A percentile compares a stretch with the other conserved stretches of the same genome.
Evolutionary conservation across 495 filamentous ascomycete genomes (phyloP).

Genomic region (Xanthoparmelia taractica): DNA sequence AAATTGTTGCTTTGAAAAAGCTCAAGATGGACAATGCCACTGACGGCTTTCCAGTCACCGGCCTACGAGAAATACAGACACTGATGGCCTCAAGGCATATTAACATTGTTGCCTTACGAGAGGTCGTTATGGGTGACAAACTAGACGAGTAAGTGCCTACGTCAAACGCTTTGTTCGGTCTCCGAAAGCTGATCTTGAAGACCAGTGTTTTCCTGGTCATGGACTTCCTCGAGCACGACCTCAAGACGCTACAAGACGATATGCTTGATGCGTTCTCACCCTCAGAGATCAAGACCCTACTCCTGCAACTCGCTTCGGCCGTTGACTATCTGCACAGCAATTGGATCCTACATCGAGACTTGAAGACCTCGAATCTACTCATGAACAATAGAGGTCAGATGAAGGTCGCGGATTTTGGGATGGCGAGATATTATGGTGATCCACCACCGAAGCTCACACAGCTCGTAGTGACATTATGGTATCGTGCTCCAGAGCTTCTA

Average conservation of each 20-base stretch:
- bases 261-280: constrained; percentile 91
- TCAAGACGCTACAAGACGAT: constrained; percentile 86
- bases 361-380: constrained; percentile 93
- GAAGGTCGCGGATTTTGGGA: constrained; percentile 96
- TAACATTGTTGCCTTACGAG: constrained; percentile 71
- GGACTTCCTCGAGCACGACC: constrained; percentile 97
- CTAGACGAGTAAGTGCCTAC: constrained; percentile 59
- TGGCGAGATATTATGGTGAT: constrained; percentile 85
- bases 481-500: constrained; percentile 84
- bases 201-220: constrained; percentile 87
- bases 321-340: constrained; percentile 78
- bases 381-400: constrained; percentile 92
- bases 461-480: constrained; percentile 96
- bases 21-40: constrained; percentile 81
- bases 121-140: constrained; percentile 78
- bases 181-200: constrained; percentile 24
- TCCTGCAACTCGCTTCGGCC: constrained; percentile 74
- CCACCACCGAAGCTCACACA: constrained; percentile 79
- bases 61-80: constrained; percentile 79
- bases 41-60: constrained; percentile 88
- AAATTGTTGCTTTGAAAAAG: constrained; percentile 88
- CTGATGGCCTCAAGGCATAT: constrained; percentile 56
- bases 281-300: constrained; percentile 86
- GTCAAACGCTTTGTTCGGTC: constrained; percentile 3
- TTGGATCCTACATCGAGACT: constrained; percentile 93